A percentile compares a stretch with the other conserved stretches of the same genome.
Evolutionary conservation across 371 early-diverging fungal species (phyloP).

Genomic region (Vittaforma corneae): DNA sequence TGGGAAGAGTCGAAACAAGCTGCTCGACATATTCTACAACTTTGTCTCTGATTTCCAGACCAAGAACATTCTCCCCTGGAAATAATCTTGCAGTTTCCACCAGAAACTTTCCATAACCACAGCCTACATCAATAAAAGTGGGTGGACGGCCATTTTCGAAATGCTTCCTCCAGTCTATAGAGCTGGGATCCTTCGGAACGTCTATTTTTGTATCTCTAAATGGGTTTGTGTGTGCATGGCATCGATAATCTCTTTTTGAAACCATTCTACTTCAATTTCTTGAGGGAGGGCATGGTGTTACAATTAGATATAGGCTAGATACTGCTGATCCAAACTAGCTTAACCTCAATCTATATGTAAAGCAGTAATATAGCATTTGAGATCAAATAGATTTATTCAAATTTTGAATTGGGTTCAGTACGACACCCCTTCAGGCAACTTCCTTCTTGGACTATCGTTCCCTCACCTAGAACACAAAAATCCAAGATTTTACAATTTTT

Average conservation of each 20-base stretch:
- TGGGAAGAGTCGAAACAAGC: slow-evolving; percentile 62
- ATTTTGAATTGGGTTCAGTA: too few relatives aligned
- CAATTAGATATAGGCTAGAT: too few relatives aligned
- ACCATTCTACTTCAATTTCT: slow-evolving; percentile 12
- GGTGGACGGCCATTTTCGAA: slow-evolving; percentile 66
- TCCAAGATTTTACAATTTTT: not conserved
- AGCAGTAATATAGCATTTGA: too few relatives aligned
- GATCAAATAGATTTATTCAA: too few relatives aligned
- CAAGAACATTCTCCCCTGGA: slow-evolving; percentile 77
- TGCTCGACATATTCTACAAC: slow-evolving; percentile 76
- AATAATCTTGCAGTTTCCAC: slow-evolving; percentile 74
- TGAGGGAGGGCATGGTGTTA: too few relatives aligned
- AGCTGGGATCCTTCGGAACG: slow-evolving; percentile 70
- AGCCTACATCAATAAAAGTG: slow-evolving; percentile 94
- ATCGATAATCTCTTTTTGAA: slow-evolving; percentile 71
- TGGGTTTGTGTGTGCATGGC: slow-evolving; percentile 93
- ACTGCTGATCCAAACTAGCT: too few relatives aligned
- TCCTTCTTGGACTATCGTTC: too few relatives aligned
- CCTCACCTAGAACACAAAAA: slow-evolving; percentile 5
- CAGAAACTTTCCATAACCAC: slow-evolving; percentile 89
- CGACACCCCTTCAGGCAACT: too few relatives aligned
- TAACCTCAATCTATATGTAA: too few relatives aligned
- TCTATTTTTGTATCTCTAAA: slow-evolving; percentile 49
- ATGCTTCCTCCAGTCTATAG: slow-evolving; percentile 75
- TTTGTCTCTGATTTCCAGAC: slow-evolving; percentile 94